These are phyloP conservation scores for Gossypium rotundifolium DNA, from an alignment of 345 rosid genomes.

Conservation along the genomic window DNA sequence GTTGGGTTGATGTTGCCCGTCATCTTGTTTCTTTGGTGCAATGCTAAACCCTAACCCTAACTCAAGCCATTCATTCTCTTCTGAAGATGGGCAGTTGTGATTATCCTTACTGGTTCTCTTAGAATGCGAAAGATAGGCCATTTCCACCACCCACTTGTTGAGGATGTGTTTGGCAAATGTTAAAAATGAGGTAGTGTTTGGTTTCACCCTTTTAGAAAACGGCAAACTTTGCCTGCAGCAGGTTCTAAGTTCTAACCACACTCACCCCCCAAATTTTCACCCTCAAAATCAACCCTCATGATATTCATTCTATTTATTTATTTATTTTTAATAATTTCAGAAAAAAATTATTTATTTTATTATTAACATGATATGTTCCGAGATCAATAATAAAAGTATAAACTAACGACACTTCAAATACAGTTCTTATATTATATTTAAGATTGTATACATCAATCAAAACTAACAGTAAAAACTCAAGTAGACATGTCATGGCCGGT, in stretches of 20 bases:
- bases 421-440: too few relatives aligned
- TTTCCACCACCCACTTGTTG: constrained; percentile 13
- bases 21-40: constrained; percentile 11
- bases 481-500: not conserved
- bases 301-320: not conserved
- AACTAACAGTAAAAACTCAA: not conserved
- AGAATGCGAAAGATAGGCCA: constrained; percentile 30
- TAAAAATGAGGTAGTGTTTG: constrained; percentile 7
- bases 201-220: constrained; percentile 19
- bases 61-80: constrained; percentile 26
- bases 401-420: too few relatives aligned
- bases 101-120: constrained; percentile 8
- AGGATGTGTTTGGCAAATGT: not conserved
- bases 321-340: not conserved
- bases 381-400: too few relatives aligned
- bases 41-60: constrained; percentile 27
- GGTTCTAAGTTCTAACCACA: constrained; percentile 4
- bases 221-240: not conserved
- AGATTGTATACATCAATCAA: not conserved
- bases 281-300: not conserved
- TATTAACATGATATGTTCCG: too few relatives aligned
- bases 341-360: too few relatives aligned
- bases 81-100: not conserved
- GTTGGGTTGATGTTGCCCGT: not conserved
- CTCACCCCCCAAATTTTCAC: not conserved